Conservation (phyloP, 495 filamentous ascomycete species). For the Oidiodendron maius region DNA sequence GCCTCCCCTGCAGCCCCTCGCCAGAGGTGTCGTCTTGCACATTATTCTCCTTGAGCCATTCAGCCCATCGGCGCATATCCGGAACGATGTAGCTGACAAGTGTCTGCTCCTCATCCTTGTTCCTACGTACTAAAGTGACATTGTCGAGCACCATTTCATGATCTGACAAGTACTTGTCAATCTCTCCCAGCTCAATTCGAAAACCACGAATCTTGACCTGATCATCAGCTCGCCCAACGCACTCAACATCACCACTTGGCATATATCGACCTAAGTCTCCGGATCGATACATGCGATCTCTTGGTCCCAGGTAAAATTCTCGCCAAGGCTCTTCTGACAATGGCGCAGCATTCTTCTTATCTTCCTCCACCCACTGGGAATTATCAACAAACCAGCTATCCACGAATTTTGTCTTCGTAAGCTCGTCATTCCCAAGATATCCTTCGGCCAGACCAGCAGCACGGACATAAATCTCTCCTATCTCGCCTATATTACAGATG, state of each 20-base stretch:
- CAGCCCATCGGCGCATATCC: slow-evolving; percentile 63
- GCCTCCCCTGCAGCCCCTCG: slow-evolving; percentile 51
- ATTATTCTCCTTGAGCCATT: slow-evolving; percentile 55
- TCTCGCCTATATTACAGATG: slow-evolving; percentile 73
- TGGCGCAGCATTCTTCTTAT: slow-evolving; percentile 43
- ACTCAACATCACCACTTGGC: slow-evolving; percentile 67
- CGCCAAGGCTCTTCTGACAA: slow-evolving; percentile 83
- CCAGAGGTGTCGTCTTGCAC: slow-evolving; percentile 43
- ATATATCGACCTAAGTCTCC: slow-evolving; percentile 77
- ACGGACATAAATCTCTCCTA: slow-evolving; percentile 83
- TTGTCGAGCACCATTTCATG: slow-evolving; percentile 80
- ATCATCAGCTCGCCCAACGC: slow-evolving; percentile 74
- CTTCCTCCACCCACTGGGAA: slow-evolving; percentile 61
- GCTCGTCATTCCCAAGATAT: slow-evolving; percentile 64
- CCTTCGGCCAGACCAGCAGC: slow-evolving; percentile 87
- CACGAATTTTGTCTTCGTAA: slow-evolving; percentile 78
- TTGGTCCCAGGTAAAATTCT: slow-evolving; percentile 71
- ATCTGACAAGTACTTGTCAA: slow-evolving; percentile 76
- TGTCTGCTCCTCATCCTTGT: slow-evolving; percentile 85
- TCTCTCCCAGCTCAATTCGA: slow-evolving; percentile 90
- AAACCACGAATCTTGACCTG: slow-evolving; percentile 97
- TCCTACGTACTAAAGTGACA: slow-evolving; percentile 78
- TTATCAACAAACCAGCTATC: slow-evolving; percentile 84
- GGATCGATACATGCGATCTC: slow-evolving; percentile 81
- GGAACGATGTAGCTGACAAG: slow-evolving; percentile 91